Conservation (phyloP, 805 yeast species). For the Hanseniaspora taiwanica region DNA sequence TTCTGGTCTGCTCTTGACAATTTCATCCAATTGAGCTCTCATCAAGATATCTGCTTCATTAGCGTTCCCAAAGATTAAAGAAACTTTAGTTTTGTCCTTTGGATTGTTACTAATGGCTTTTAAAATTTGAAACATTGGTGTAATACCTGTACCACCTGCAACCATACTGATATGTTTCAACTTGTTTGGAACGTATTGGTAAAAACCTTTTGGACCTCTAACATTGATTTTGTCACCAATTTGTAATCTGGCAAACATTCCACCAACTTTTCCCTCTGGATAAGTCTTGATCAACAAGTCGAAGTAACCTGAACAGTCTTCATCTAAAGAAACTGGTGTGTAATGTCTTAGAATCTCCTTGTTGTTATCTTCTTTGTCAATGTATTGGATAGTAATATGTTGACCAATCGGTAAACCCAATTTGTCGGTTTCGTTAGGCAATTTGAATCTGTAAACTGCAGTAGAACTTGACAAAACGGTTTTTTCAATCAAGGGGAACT, state of each 20-base stretch:
- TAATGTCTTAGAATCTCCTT: constrained; percentile 77
- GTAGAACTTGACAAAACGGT: constrained; percentile 68
- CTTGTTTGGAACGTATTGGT: constrained; percentile 72
- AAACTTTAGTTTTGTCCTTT: constrained; percentile 61
- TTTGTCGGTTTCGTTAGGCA: constrained; percentile 60
- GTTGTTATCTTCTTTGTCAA: constrained; percentile 30
- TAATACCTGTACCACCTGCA: constrained; percentile 94
- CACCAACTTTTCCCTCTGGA: constrained; percentile 75
- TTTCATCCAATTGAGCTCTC: constrained; percentile 62
- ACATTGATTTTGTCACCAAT: constrained; percentile 70
- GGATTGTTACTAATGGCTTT: constrained; percentile 71
- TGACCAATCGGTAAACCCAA: constrained; percentile 92
- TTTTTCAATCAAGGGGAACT: constrained; percentile 71
- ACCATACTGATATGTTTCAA: constrained; percentile 62
- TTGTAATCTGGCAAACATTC: constrained; percentile 52
- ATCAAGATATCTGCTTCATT: constrained; percentile 68
- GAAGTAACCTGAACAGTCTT: constrained; percentile 62
- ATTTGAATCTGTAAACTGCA: constrained; percentile 68
- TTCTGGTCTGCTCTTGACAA: constrained; percentile 37
- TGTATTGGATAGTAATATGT: constrained; percentile 62
- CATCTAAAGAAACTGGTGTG: constrained; percentile 76
- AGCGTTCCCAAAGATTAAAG: constrained; percentile 71
- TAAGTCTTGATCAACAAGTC: constrained; percentile 80
- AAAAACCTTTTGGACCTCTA: constrained; percentile 85
- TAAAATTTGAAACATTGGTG: constrained; percentile 90